Evolutionary conservation across 495 filamentous ascomycete genomes (phyloP), one percentile per base, ranked within the genome.

Genomic region (Aspergillus campestris): DNA sequence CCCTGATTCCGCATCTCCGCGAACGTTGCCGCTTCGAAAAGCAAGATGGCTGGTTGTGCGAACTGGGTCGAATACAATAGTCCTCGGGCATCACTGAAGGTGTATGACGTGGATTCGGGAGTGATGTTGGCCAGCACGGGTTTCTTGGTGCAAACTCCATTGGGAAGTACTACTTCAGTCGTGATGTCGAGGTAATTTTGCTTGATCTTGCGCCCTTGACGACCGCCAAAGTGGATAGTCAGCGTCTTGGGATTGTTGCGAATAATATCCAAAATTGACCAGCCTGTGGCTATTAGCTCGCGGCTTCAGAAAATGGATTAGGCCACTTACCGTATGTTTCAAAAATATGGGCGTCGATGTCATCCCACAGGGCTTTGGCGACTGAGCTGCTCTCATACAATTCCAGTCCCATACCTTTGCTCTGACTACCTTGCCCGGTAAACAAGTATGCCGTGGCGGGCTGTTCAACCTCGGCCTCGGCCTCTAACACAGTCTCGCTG

Each of bases 361-460:
- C 34, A 37, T 71, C 68, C 70, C 70, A 73, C 28, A 73, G 40
- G 7, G 44, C 38, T 18, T 55, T 55, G 3, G 65, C 70, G 0
- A 51, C 57, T 5, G 46, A 8, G 40, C 66, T 70, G 6, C 42
- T 43, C 2, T 48, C 53, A 42, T 70, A 69, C 8, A 69, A 42
- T 9, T 61, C 59, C 67, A 71, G 69, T 1, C 70, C 70, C 70
- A 73, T 73, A 7, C 51, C 53, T 24, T 47, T 50, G 34, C 55
- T 50, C 42, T 73, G 70, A 31, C 59, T 65, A 2, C 70, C 70
- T 41, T 73, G 70, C 5, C 70, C 70, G 3, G 65, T 68, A 38
- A 73, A 73, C 10, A 73, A 28, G 49, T 70, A 71, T 3, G 63
- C 67, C 2, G 70, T 67, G 4, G 24, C 36, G 6, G 52, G 47